These are phyloP conservation scores for Colletotrichum sp. DNA, from an alignment of 2,329 filamentous ascomycete species.

Conservation along the genomic window DNA sequence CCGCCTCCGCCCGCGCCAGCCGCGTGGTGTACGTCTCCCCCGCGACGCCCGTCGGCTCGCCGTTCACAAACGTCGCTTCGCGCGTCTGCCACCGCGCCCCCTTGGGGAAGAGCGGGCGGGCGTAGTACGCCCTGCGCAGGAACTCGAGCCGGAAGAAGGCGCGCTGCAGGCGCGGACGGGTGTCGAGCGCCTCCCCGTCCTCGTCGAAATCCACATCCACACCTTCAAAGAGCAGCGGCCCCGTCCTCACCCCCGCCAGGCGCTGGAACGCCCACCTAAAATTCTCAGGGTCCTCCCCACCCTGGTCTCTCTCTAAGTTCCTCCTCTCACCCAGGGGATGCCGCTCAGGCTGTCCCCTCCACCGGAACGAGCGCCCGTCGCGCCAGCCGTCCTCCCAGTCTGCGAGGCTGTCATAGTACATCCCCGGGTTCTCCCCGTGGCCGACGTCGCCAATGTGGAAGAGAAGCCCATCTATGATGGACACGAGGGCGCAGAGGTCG, in stretches of 20 bases:
- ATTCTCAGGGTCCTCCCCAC: neutral
- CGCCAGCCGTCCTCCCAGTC: slow-evolving; percentile 1
- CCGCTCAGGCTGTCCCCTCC: neutral
- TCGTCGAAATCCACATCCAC: neutral
- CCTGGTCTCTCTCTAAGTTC: neutral
- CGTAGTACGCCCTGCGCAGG: neutral
- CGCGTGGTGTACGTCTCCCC: neutral
- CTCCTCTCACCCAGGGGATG: neutral
- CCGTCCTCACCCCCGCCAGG: neutral
- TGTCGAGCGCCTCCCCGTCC: neutral
- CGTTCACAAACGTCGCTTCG: neutral
- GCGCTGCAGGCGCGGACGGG: neutral
- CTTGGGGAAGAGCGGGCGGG: neutral
- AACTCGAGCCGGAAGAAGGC: slow-evolving; percentile 17
- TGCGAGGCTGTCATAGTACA: neutral
- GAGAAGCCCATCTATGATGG: neutral
- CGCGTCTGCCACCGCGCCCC: neutral
- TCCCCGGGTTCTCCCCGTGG: neutral
- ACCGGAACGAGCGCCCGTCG: neutral
- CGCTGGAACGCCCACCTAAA: neutral
- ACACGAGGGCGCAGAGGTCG: neutral
- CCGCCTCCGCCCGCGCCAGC: neutral
- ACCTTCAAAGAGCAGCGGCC: neutral
- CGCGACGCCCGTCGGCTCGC: neutral
- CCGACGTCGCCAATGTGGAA: neutral